These are phyloP conservation scores for Globomyces sp. DNA, from an alignment of 371 early-diverging fungal genomes.

Conservation along the genomic window DNA sequence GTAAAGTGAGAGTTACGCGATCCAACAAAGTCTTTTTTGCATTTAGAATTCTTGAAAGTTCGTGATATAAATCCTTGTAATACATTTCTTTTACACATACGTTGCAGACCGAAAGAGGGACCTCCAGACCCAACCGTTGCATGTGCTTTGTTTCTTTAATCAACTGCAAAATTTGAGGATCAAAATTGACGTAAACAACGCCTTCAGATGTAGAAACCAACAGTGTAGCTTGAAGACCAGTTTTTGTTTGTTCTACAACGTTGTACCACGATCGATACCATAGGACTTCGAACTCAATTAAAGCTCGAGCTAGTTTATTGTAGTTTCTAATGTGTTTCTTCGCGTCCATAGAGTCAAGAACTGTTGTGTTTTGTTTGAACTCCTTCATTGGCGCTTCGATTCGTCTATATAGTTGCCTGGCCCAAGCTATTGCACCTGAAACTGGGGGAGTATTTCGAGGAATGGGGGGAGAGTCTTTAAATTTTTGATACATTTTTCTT, in stretches of 20 bases:
- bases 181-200: slow-evolving; percentile 60
- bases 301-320: slow-evolving; percentile 58
- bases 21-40: slow-evolving; percentile 47
- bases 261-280: slow-evolving; percentile 57
- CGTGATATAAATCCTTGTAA: slow-evolving; percentile 46
- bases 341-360: slow-evolving; percentile 51
- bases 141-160: slow-evolving; percentile 57
- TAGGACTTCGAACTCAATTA: slow-evolving; percentile 61
- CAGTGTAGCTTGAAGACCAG: slow-evolving; percentile 59
- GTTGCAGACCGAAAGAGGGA: slow-evolving; percentile 50
- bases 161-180: slow-evolving; percentile 56
- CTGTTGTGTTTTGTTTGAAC: slow-evolving; percentile 46
- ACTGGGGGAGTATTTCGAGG: slow-evolving; percentile 60
- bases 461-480: slow-evolving; percentile 58
- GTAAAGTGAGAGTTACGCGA: slow-evolving; percentile 41
- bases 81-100: slow-evolving; percentile 55
- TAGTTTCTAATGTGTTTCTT: slow-evolving; percentile 63
- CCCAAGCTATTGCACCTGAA: slow-evolving; percentile 61
- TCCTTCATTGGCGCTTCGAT: slow-evolving; percentile 60
- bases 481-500: slow-evolving; percentile 57
- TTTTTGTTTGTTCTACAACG: slow-evolving; percentile 56
- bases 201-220: slow-evolving; percentile 52
- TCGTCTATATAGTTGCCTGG: slow-evolving; percentile 55
- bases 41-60: slow-evolving; percentile 45
- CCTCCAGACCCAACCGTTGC: slow-evolving; percentile 50